A percentile compares a stretch with the other conserved stretches of the same genome.
Evolutionary conservation across 805 yeast species (phyloP).

Genomic region (Torulaspora quercuum): DNA sequence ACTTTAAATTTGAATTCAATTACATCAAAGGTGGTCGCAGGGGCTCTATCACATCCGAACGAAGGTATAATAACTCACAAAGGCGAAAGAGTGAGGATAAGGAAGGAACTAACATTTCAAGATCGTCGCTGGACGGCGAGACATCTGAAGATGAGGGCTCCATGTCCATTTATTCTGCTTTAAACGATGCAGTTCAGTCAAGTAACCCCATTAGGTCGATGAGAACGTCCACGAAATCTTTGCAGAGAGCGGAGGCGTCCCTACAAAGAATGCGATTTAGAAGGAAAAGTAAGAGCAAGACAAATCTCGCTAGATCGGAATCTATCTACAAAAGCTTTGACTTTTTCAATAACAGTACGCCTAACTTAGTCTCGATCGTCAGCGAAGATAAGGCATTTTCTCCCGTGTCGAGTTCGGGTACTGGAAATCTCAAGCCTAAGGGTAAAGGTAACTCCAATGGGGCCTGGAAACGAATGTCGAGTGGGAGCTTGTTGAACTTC

Average conservation of each 20-base stretch:
- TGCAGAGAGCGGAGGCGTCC: conserved; percentile 65
- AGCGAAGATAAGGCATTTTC: conserved; percentile 20
- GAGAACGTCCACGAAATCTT: conserved; percentile 45
- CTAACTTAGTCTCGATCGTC: conserved; percentile 32
- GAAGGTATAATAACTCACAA: conserved; percentile 5
- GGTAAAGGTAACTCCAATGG: conserved; percentile 10
- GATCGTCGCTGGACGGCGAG: conserved; percentile 23
- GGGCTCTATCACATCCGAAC: conserved; percentile 8
- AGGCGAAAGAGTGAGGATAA: conserved; percentile 5
- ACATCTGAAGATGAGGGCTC: conserved; percentile 59
- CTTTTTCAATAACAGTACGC: conserved; percentile 33
- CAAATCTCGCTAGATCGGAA: conserved; percentile 34
- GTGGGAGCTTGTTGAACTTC: conserved; percentile 16
- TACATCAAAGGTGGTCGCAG: conserved; percentile 18
- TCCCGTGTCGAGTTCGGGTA: conserved; percentile 11
- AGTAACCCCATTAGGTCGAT: conserved; percentile 37
- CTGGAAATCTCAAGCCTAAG: conserved; percentile 8
- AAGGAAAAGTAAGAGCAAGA: conserved; percentile 48
- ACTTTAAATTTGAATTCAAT: conserved; percentile 36
- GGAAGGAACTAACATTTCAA: conserved; percentile 8
- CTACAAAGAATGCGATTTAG: conserved; percentile 57
- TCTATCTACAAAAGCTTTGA: conserved; percentile 23
- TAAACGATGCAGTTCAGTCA: conserved; percentile 39
- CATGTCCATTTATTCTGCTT: conserved; percentile 60
- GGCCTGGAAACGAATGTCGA: conserved; percentile 26